Evolutionary conservation across 306 rosid species (phyloP).

Genomic region (Quercus rubra): DNA sequence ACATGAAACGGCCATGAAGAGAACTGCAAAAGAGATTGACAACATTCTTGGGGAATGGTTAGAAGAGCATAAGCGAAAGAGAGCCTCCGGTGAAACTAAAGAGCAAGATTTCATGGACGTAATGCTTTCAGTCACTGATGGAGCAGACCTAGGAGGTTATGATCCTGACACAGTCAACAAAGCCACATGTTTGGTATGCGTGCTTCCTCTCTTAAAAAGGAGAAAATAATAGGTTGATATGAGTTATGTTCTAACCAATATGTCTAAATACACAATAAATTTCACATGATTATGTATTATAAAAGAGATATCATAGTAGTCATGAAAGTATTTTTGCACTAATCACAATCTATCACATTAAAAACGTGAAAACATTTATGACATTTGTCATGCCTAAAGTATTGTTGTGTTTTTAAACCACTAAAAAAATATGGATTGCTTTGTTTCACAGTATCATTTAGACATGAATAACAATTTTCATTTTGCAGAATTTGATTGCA

Average conservation of each 20-base stretch:
- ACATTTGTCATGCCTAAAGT: too few relatives aligned
- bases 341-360: too few relatives aligned
- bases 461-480: neutral
- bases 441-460: neutral
- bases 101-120: constrained; percentile 43
- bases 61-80: constrained; percentile 36
- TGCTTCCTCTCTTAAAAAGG: too few relatives aligned
- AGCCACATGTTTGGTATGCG: constrained; percentile 45
- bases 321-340: too few relatives aligned
- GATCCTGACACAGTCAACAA: constrained; percentile 41
- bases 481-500: neutral
- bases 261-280: too few relatives aligned
- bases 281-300: too few relatives aligned
- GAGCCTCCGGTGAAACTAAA: neutral
- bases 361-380: too few relatives aligned
- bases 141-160: constrained; percentile 13
- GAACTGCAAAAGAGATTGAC: constrained; percentile 28
- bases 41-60: constrained; percentile 26
- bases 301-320: too few relatives aligned
- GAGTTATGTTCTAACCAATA: too few relatives aligned
- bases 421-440: too few relatives aligned
- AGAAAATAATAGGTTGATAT: too few relatives aligned
- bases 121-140: constrained; percentile 3
- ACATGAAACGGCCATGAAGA: constrained; percentile 34
- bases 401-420: too few relatives aligned